Conservation (phyloP, 1,139 yeast species). For the Meyerozyma carpophila region DNA sequence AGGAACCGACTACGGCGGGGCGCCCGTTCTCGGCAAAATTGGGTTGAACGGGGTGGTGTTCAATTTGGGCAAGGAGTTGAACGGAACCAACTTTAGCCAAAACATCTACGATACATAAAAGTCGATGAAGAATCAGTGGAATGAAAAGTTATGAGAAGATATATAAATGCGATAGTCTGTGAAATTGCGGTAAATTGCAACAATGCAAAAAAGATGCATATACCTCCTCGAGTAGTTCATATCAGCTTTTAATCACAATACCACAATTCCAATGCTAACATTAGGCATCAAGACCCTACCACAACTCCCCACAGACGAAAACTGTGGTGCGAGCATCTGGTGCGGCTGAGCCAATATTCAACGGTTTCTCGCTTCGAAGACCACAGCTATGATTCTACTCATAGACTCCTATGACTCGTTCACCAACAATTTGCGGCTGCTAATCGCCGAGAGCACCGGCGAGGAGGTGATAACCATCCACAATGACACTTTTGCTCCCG, state of each 20-base stretch:
- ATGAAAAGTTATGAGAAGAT: too few relatives aligned
- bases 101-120: neutral
- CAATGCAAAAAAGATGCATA: too few relatives aligned
- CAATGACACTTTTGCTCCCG: slow-evolving; percentile 55
- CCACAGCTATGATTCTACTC: slow-evolving; percentile 48
- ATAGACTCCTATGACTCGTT: slow-evolving; percentile 95
- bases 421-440: slow-evolving; percentile 70
- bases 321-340: neutral
- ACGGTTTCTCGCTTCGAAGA: neutral
- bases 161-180: too few relatives aligned
- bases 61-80: slow-evolving; percentile 32
- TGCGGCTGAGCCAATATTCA: neutral
- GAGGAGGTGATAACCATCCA: slow-evolving; percentile 64
- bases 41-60: slow-evolving; percentile 32
- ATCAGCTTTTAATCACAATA: too few relatives aligned
- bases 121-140: too few relatives aligned
- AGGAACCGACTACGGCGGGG: slow-evolving; percentile 30
- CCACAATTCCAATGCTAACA: too few relatives aligned
- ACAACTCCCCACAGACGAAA: too few relatives aligned
- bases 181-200: too few relatives aligned
- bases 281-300: too few relatives aligned
- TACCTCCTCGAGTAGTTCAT: too few relatives aligned
- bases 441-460: slow-evolving; percentile 52
- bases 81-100: slow-evolving; percentile 33
- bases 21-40: slow-evolving; percentile 20